Evolutionary conservation across 345 rosid species (phyloP).

Genomic region (Rubroshorea leprosula): DNA sequence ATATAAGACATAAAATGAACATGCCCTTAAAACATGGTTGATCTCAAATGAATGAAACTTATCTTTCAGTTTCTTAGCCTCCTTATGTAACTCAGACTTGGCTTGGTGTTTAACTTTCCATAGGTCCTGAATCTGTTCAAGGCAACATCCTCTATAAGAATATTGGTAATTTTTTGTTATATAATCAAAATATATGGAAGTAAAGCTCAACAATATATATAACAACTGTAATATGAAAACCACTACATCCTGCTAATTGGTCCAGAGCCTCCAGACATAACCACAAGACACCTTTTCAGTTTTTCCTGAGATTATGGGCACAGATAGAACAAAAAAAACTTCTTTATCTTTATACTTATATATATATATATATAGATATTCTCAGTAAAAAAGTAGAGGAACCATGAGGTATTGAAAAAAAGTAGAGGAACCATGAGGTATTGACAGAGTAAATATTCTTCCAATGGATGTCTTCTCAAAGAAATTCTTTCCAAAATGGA

Average conservation of each 20-base stretch:
- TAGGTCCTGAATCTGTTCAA: slow-evolving; percentile 57
- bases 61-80: slow-evolving; percentile 46
- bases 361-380: neutral
- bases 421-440: no score
- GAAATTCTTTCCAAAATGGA: no score
- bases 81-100: slow-evolving; percentile 38
- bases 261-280: neutral
- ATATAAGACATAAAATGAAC: slow-evolving; percentile 1
- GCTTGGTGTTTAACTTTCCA: slow-evolving; percentile 58
- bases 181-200: neutral
- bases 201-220: no score
- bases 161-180: neutral
- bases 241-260: neutral
- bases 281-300: neutral
- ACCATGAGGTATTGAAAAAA: no score
- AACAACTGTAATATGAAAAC: neutral
- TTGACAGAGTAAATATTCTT: neutral
- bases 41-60: slow-evolving; percentile 59
- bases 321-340: neutral
- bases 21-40: slow-evolving; percentile 71
- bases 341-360: no score
- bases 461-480: neutral
- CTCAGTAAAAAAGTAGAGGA: no score
- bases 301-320: neutral
- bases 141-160: slow-evolving; percentile 5